phyloP scores from a whole-genome alignment of 2,329 filamentous ascomycete genomes.

The Eurotiales sp. region DNA sequence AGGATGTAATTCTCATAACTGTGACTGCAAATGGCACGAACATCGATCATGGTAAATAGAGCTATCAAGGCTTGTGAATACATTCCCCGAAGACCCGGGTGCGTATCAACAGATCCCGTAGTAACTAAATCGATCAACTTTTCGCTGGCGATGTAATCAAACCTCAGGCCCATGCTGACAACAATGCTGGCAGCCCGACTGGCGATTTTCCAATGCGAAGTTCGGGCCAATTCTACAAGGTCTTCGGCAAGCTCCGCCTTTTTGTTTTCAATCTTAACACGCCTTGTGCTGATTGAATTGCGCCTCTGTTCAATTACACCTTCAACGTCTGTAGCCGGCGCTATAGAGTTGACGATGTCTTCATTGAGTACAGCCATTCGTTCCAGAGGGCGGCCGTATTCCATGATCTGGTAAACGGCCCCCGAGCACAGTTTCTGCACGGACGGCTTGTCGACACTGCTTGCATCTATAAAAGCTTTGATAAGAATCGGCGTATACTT shows the following conservation, averaged over 20 bases:
- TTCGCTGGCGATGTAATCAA: constrained; percentile 77
- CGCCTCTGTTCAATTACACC: constrained; percentile 57
- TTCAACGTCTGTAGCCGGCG: constrained; percentile 63
- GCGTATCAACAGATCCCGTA: constrained; percentile 79
- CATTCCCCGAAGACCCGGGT: constrained; percentile 76
- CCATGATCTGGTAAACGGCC: constrained; percentile 79
- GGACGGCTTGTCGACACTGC: constrained; percentile 85
- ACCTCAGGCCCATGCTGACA: constrained; percentile 84
- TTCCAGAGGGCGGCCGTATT: constrained; percentile 86
- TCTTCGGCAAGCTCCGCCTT: constrained; percentile 79
- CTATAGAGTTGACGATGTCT: constrained; percentile 65
- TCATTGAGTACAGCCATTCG: constrained; percentile 78
- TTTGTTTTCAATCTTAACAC: constrained; percentile 73
- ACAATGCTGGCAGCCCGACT: constrained; percentile 86
- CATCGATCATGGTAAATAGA: constrained; percentile 80
- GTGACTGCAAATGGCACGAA: constrained; percentile 80
- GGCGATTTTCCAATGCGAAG: constrained; percentile 94
- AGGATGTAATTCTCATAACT: constrained; percentile 82
- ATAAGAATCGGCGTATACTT: constrained; percentile 88
- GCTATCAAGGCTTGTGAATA: constrained; percentile 77
- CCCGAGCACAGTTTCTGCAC: constrained; percentile 84
- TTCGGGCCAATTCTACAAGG: constrained; percentile 70
- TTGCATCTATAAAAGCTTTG: constrained; percentile 83
- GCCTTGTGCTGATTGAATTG: constrained; percentile 69
- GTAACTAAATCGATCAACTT: constrained; percentile 80